These are phyloP conservation scores for Mycena vulgaris DNA, from an alignment of 768 basidiomycete species.

Conservation along the genomic window DNA sequence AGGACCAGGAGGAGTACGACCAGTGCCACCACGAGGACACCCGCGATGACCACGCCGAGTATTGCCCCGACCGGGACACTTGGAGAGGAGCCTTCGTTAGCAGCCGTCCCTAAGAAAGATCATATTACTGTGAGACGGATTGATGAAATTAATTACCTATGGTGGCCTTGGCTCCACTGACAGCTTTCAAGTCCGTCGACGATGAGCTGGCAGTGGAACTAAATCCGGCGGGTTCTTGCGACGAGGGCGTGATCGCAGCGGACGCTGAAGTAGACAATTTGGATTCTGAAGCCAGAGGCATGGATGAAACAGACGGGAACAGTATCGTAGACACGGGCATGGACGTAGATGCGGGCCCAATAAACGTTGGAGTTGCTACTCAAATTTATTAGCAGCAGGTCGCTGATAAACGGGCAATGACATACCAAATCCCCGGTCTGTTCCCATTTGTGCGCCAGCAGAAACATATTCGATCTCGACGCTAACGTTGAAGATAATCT, in stretches of 20 bases:
- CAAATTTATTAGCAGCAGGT: neutral
- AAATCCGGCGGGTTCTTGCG: neutral
- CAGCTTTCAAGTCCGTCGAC: neutral
- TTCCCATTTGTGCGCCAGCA: neutral
- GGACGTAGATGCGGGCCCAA: neutral
- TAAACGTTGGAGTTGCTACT: conserved; percentile 1
- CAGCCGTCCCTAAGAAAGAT: too few species aligned
- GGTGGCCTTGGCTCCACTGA: conserved; percentile 1
- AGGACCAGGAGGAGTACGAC: conserved; percentile 1
- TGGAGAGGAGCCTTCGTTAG: too few species aligned
- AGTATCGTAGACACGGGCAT: too few species aligned
- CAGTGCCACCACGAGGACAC: conserved; percentile 3
- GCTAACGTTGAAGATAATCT: conserved; percentile 8
- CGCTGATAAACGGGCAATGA: neutral
- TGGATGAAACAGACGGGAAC: too few species aligned
- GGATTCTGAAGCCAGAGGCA: neutral
- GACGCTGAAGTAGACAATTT: neutral
- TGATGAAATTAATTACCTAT: too few species aligned
- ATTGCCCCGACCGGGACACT: neutral
- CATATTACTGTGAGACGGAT: too few species aligned
- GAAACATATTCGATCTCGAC: neutral
- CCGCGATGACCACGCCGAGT: conserved; percentile 15
- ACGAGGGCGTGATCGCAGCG: neutral
- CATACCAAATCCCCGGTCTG: neutral
- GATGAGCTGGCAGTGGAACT: neutral